These are phyloP conservation scores for Durusdinium trenchii DNA, from an alignment of 73 alveolate species.

Conservation along the genomic window DNA sequence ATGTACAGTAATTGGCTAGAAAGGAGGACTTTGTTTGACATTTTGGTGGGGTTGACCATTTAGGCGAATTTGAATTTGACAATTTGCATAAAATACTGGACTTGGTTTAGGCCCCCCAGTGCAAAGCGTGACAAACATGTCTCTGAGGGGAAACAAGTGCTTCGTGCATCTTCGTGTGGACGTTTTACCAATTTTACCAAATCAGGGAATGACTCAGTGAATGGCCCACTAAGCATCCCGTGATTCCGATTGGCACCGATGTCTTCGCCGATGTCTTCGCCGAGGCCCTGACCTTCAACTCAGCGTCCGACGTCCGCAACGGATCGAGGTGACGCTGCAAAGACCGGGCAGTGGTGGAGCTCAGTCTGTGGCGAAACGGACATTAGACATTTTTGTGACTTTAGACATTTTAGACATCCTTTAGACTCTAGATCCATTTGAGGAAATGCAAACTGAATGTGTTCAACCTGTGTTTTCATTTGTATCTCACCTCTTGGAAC, in stretches of 20 bases:
- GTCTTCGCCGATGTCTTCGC: neutral
- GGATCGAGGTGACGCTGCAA: neutral
- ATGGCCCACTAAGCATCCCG: neutral
- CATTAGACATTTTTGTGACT: neutral
- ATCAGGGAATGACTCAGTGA: neutral
- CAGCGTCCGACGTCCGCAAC: conserved; percentile 14
- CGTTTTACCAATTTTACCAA: neutral
- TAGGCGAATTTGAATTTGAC: no score
- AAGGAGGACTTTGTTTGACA: neutral
- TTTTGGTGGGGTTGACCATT: no score
- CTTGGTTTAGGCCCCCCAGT: neutral
- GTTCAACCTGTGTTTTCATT: neutral
- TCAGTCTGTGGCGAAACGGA: neutral
- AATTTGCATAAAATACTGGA: neutral
- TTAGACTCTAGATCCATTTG: neutral
- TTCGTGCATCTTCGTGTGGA: neutral
- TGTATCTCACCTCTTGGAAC: neutral
- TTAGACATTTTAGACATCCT: neutral
- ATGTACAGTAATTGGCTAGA: neutral
- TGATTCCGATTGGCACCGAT: neutral
- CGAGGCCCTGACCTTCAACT: conserved; percentile 11
- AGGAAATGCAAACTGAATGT: neutral
- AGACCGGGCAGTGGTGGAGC: conserved; percentile 37
- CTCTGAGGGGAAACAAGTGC: neutral
- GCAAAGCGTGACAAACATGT: neutral